Evolutionary conservation across 106 monocot genomes (phyloP).

Genomic region (Xerophyta viscosa): DNA sequence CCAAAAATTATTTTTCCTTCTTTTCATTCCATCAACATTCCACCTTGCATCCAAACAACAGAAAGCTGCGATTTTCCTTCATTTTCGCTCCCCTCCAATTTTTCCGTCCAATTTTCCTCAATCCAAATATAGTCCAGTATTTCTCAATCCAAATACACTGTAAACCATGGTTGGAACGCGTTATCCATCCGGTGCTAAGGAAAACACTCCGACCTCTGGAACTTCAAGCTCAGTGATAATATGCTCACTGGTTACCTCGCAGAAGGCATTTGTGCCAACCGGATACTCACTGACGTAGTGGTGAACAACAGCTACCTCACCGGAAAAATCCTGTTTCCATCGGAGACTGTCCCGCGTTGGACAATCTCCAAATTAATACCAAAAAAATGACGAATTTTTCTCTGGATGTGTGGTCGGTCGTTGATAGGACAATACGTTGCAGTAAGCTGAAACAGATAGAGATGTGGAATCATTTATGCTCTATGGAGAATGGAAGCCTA

Average conservation of each 20-base stretch:
- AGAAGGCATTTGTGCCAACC: constrained; percentile 23
- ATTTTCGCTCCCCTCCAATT: no score
- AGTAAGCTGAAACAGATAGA: constrained; percentile 40
- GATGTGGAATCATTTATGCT: constrained; percentile 44
- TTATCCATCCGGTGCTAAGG: no score
- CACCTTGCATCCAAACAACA: no score
- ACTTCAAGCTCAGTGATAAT: constrained; percentile 48
- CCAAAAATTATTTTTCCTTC: no score
- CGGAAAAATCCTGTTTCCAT: constrained; percentile 44
- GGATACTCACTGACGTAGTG: constrained; percentile 11
- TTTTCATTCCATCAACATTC: no score
- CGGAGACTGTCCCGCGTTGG: constrained; percentile 23
- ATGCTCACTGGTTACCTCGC: constrained; percentile 42
- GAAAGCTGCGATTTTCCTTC: no score
- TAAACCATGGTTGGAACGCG: no score
- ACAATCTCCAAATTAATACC: constrained; percentile 6
- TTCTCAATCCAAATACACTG: no score
- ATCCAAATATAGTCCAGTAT: no score
- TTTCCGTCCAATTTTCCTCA: no score
- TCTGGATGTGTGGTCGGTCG: constrained; percentile 46
- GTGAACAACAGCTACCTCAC: constrained; percentile 42
- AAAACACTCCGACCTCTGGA: constrained; percentile 14
- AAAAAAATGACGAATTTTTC: constrained; percentile 20
- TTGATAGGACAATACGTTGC: constrained; percentile 19
- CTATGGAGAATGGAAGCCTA: constrained; percentile 10